phyloP scores from a whole-genome alignment of 257 asterid genomes.

The Catharanthus roseus region DNA sequence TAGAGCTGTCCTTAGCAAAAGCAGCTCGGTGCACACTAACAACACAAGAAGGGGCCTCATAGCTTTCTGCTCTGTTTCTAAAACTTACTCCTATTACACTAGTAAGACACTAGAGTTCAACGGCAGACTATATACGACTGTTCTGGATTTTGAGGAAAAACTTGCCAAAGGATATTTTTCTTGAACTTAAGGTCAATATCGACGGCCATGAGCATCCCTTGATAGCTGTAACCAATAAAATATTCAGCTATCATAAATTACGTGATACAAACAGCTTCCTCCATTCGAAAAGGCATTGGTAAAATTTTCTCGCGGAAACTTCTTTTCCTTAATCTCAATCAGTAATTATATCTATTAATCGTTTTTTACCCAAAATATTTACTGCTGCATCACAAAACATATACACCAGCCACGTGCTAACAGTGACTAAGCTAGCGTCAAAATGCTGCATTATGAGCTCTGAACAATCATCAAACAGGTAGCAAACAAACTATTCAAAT shows the following conservation, averaged over 20 bases:
- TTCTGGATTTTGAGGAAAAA: neutral
- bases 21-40: conserved; percentile 28
- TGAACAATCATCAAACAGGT: neutral
- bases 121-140: neutral
- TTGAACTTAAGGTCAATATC: neutral
- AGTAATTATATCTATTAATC: neutral
- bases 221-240: neutral
- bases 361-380: neutral
- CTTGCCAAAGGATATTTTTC: neutral
- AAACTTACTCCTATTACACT: neutral
- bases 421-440: neutral
- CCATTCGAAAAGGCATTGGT: no score
- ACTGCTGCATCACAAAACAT: neutral
- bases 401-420: neutral
- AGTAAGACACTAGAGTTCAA: neutral
- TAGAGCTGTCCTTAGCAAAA: conserved; percentile 17
- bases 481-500: neutral
- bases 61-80: neutral
- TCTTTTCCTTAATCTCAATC: neutral
- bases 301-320: no score
- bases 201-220: conserved; percentile 1
- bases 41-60: conserved; percentile 36
- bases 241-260: no score
- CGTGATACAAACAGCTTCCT: no score
- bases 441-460: neutral